Evolutionary conservation across 495 filamentous ascomycete species (phyloP).

Genomic region (Friedmanniomyces simplex): DNA sequence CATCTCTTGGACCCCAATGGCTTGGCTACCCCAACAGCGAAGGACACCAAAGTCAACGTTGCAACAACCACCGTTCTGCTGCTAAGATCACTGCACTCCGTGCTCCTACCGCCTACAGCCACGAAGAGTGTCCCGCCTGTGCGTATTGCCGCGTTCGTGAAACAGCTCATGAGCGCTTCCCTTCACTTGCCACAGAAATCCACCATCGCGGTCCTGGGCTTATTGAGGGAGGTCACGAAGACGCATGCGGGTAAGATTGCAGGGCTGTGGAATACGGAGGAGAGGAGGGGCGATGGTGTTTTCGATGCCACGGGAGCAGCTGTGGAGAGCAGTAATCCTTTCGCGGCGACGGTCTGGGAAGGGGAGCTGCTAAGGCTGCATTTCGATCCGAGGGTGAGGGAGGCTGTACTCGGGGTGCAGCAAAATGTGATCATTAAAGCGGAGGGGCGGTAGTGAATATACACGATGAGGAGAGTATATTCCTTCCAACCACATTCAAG

Average conservation of each 20-base stretch:
- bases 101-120: constrained; percentile 57
- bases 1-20: constrained; percentile 66
- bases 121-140: constrained; percentile 54
- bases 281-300: constrained; percentile 74
- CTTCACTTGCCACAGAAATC: constrained; percentile 88
- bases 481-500: too few species aligned
- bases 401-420: constrained; percentile 62
- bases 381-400: constrained; percentile 75
- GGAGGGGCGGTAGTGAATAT: neutral
- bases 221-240: constrained; percentile 65
- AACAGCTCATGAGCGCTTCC: constrained; percentile 70
- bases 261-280: constrained; percentile 74
- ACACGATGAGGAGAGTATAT: too few species aligned
- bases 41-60: constrained; percentile 64
- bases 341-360: constrained; percentile 85
- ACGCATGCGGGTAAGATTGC: constrained; percentile 59
- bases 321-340: constrained; percentile 76
- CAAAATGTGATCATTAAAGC: constrained; percentile 37
- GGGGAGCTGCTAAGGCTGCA: constrained; percentile 76
- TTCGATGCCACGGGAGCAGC: constrained; percentile 48
- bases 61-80: constrained; percentile 86
- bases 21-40: constrained; percentile 25
- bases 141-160: constrained; percentile 83
- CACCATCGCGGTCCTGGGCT: constrained; percentile 58
- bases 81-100: constrained; percentile 67